phyloP scores from a whole-genome alignment of 192 early-diverging fungal species.

The Podila clonocystis region DNA sequence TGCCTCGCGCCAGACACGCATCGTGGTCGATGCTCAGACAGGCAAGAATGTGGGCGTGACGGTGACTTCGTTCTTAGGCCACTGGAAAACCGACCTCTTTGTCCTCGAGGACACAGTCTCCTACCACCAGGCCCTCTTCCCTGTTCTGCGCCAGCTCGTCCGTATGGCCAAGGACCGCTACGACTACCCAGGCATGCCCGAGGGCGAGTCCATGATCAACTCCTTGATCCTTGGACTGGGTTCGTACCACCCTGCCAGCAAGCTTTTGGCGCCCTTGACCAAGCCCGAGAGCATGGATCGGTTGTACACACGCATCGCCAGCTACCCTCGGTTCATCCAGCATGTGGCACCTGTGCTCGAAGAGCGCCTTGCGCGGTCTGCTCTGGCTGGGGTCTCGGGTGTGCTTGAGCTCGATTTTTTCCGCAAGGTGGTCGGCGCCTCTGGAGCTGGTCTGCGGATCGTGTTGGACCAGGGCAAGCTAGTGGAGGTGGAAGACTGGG shows the following conservation, averaged over 20 bases:
- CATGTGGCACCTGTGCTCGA: conserved; percentile 17
- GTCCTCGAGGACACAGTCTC: background rate
- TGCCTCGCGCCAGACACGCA: conserved; percentile 7
- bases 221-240: conserved; percentile 5
- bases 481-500: conserved; percentile 21
- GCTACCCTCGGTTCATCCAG: conserved; percentile 23
- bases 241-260: conserved; percentile 10
- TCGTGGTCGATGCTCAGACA: conserved; percentile 21
- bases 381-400: too few species aligned
- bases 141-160: conserved; percentile 16
- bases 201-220: too few species aligned
- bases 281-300: background rate
- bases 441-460: too few species aligned
- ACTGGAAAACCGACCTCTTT: conserved; percentile 16
- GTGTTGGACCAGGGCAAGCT: conserved; percentile 14
- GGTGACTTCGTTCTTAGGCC: background rate
- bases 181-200: background rate
- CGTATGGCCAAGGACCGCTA: background rate
- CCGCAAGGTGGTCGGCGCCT: too few species aligned
- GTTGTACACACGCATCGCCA: conserved; percentile 11
- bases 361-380: background rate
- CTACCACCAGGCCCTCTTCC: conserved; percentile 4
- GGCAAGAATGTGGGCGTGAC: conserved; percentile 24
- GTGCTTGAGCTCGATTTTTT: too few species aligned
- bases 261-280: conserved; percentile 7